These are phyloP conservation scores for Beta corolliflora DNA, from an alignment of 179 eudicot species.

Conservation along the genomic window DNA sequence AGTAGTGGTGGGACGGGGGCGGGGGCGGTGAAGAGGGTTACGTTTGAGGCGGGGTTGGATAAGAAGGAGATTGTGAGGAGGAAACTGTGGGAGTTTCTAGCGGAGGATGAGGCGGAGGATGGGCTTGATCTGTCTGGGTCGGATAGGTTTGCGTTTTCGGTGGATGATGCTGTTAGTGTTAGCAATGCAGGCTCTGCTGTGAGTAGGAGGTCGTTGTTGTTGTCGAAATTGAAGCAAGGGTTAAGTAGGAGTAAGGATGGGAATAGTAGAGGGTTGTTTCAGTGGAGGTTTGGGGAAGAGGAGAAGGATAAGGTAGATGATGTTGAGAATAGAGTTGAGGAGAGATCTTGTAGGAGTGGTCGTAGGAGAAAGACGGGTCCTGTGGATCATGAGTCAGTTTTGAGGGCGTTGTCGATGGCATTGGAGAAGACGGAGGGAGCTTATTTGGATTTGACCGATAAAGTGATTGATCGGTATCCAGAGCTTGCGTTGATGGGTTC, in stretches of 20 bases:
- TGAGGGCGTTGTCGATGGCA: constrained; percentile 80
- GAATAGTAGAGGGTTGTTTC: constrained; percentile 50
- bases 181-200: constrained; percentile 65
- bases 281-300: constrained; percentile 72
- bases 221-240: constrained; percentile 82
- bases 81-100: constrained; percentile 87
- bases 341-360: constrained; percentile 40
- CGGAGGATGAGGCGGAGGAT: constrained; percentile 77
- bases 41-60: constrained; percentile 53
- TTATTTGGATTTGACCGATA: constrained; percentile 87
- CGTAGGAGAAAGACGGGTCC: constrained; percentile 65
- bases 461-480: constrained; percentile 85
- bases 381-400: constrained; percentile 74
- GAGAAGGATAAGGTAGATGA: constrained; percentile 53
- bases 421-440: constrained; percentile 76
- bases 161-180: constrained; percentile 80
- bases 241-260: constrained; percentile 63
- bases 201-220: constrained; percentile 63
- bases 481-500: constrained; percentile 99
- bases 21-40: constrained; percentile 62
- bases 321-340: constrained; percentile 47
- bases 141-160: constrained; percentile 93
- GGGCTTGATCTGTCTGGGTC: constrained; percentile 98
- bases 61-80: constrained; percentile 57
- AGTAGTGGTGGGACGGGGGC: constrained; percentile 20